Conservation (phyloP, 257 asterid genomes). For the Anisodus tanguticus region DNA sequence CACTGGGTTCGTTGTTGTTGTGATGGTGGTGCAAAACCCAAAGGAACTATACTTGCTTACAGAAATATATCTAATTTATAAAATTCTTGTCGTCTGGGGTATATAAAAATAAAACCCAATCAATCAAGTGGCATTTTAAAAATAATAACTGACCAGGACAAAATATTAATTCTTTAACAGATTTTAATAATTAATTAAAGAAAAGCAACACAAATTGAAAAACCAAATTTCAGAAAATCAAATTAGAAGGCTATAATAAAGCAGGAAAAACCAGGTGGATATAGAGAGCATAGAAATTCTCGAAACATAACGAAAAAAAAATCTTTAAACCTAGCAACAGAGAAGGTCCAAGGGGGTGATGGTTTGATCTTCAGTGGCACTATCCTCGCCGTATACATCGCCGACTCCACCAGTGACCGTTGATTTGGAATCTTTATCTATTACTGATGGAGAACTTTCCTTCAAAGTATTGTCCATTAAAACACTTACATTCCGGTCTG, state of each 20-base stretch:
- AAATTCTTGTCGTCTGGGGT: too few species aligned
- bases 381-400: constrained; percentile 82
- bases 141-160: not conserved
- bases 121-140: constrained; percentile 6
- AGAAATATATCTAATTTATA: not conserved
- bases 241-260: not conserved
- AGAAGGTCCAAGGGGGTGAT: constrained; percentile 74
- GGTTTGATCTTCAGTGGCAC: constrained; percentile 74
- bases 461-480: constrained; percentile 59
- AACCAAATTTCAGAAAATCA: not conserved
- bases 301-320: constrained; percentile 28
- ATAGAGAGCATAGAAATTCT: constrained; percentile 36
- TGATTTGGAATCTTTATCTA: constrained; percentile 42
- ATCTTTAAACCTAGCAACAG: constrained; percentile 65
- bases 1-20: too few species aligned
- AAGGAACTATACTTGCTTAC: not conserved
- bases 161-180: not conserved
- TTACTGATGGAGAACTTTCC: constrained; percentile 34
- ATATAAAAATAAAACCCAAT: not conserved
- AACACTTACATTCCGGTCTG: constrained; percentile 61
- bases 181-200: not conserved
- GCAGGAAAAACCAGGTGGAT: too few species aligned
- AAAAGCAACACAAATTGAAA: not conserved
- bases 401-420: constrained; percentile 71
- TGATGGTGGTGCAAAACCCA: not conserved